Conservation (phyloP, 1,284 basidiomycete species). For the Xerocomus cyaneibrunnescens region DNA sequence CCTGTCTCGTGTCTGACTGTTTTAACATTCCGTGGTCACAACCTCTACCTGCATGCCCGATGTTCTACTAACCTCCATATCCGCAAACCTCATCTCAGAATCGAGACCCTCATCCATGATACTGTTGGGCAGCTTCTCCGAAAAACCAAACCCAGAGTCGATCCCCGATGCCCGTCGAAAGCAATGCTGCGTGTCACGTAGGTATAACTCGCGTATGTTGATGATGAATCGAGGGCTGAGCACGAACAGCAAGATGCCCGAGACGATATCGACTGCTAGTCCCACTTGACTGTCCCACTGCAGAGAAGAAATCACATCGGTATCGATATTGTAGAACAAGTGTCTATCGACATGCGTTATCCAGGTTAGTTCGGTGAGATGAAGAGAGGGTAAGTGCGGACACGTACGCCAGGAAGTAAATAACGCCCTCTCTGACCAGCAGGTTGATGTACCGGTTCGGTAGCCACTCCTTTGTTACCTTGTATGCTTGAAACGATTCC, state of each 20-base stretch:
- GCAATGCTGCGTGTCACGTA: neutral
- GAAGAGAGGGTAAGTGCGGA: no score
- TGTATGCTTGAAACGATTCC: neutral
- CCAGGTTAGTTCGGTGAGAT: neutral
- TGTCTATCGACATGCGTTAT: neutral
- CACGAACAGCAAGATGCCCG: neutral
- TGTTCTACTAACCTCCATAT: no score
- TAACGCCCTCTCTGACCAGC: no score
- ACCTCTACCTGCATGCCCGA: no score
- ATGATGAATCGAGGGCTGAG: conserved; percentile 3
- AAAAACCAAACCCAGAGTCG: no score
- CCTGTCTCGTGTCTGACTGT: no score
- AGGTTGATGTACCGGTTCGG: neutral
- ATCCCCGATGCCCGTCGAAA: neutral
- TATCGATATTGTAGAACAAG: neutral
- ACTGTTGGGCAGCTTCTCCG: no score
- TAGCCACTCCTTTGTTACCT: neutral
- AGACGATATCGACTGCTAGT: neutral
- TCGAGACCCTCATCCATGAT: no score
- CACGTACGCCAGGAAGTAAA: neutral
- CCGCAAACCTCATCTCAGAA: no score
- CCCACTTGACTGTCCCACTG: no score
- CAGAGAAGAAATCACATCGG: neutral
- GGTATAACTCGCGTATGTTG: neutral
- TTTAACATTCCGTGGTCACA: no score